Evolutionary conservation across 2,329 filamentous ascomycete species (phyloP).

Genomic region (Xylariales sp.): DNA sequence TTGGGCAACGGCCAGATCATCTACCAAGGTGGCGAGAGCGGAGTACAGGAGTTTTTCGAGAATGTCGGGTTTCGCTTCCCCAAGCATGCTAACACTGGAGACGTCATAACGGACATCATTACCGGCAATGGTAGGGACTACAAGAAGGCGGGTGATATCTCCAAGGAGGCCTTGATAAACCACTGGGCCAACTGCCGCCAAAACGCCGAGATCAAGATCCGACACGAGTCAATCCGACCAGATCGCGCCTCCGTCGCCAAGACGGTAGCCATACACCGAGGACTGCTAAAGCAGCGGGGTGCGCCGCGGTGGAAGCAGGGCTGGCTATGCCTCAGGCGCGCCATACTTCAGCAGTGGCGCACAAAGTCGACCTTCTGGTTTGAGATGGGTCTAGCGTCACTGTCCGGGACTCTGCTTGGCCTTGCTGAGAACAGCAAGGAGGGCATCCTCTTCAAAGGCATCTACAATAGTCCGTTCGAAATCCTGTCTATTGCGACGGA

Average conservation of each 20-base stretch:
- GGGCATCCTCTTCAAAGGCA: constrained; percentile 65
- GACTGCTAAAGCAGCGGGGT: constrained; percentile 62
- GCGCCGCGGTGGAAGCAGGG: constrained; percentile 61
- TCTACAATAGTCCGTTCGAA: constrained; percentile 62
- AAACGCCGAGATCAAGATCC: constrained; percentile 40
- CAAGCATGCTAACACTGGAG: constrained; percentile 63
- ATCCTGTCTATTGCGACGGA: constrained; percentile 64
- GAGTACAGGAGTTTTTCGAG: constrained; percentile 63
- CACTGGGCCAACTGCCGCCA: constrained; percentile 57
- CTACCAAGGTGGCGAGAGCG: constrained; percentile 61
- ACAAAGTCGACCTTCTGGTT: constrained; percentile 62
- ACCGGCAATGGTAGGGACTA: constrained; percentile 66
- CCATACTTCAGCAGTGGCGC: constrained; percentile 68
- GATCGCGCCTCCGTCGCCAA: constrained; percentile 53
- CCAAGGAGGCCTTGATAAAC: constrained; percentile 61
- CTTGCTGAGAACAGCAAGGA: constrained; percentile 62
- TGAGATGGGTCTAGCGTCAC: constrained; percentile 63
- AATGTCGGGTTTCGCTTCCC: constrained; percentile 64
- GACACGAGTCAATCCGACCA: constrained; percentile 45
- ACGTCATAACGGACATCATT: constrained; percentile 71
- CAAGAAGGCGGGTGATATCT: constrained; percentile 59
- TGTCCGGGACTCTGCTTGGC: constrained; percentile 66
- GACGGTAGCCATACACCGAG: constrained; percentile 54
- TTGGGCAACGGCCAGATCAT: constrained; percentile 66
- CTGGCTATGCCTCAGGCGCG: constrained; percentile 63